Conservation (phyloP, 768 basidiomycete genomes). For the Lactarius pseudohatsudake region DNA sequence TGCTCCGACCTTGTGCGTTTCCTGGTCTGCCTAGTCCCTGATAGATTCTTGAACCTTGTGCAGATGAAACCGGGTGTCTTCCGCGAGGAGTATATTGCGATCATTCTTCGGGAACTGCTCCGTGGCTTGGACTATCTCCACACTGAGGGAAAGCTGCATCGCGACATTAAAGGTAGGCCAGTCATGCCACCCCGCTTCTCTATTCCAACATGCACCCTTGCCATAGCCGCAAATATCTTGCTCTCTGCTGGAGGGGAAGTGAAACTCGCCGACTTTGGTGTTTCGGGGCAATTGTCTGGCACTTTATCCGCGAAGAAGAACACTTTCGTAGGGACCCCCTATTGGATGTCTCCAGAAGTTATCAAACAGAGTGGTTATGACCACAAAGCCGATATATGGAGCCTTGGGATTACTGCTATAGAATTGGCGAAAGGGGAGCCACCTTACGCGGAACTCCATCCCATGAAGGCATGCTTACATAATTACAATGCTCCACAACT, state of each 20-base stretch:
- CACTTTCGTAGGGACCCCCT: conserved; percentile 96
- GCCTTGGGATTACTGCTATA: conserved; percentile 94
- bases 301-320: conserved; percentile 95
- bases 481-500: not conserved
- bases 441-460: conserved; percentile 96
- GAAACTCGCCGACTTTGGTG: conserved; percentile 98
- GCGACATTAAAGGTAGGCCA: conserved; percentile 93
- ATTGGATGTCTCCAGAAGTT: conserved; percentile 99
- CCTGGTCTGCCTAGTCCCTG: conserved; percentile 25
- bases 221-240: conserved; percentile 89
- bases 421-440: conserved; percentile 98
- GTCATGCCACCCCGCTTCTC: not conserved
- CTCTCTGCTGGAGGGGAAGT: conserved; percentile 92
- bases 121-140: conserved; percentile 95
- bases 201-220: not conserved
- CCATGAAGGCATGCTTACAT: conserved; percentile 80
- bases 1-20: conserved; percentile 88
- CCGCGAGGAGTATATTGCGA: conserved; percentile 98
- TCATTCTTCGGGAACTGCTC: conserved; percentile 89
- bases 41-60: conserved; percentile 10
- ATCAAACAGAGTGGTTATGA: conserved; percentile 99
- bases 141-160: conserved; percentile 92
- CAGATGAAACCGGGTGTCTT: conserved; percentile 99
- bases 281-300: conserved; percentile 94
- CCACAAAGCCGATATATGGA: conserved; percentile 99